Percentiles rank a stretch among this genome's conserved stretches.
phyloP scores from a whole-genome alignment of 2,329 filamentous ascomycete species.

The Diaporthe velutina region DNA sequence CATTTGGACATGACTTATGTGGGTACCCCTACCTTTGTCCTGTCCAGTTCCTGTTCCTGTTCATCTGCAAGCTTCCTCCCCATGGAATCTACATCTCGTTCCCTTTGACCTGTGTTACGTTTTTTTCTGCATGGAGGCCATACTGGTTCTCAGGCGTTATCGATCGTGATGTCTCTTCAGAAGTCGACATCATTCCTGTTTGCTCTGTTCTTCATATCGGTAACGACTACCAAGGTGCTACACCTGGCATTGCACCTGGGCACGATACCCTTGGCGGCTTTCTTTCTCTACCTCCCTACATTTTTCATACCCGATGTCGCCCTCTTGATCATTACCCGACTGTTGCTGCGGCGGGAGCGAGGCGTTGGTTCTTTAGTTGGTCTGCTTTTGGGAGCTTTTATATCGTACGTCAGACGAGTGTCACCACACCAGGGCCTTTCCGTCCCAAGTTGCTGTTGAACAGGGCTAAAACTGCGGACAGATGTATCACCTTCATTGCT shows the following conservation, averaged over 20 bases:
- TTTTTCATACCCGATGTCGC: slow-evolving; percentile 21
- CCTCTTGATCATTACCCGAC: slow-evolving; percentile 4
- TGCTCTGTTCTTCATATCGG: slow-evolving; percentile 24
- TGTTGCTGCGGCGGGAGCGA: slow-evolving; percentile 24
- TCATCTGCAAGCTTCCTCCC: slow-evolving; percentile 13
- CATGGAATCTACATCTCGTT: slow-evolving; percentile 16
- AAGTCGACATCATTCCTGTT: slow-evolving; percentile 22
- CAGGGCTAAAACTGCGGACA: slow-evolving; percentile 10
- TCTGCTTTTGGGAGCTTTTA: slow-evolving; percentile 22
- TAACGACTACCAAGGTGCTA: slow-evolving; percentile 15
- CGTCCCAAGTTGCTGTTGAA: neutral
- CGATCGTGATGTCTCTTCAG: slow-evolving; percentile 29
- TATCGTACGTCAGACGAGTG: slow-evolving; percentile 14
- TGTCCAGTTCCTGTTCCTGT: slow-evolving; percentile 3
- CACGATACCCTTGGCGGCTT: slow-evolving; percentile 17
- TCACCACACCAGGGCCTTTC: neutral
- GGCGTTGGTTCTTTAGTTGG: slow-evolving; percentile 27
- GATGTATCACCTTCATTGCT: slow-evolving; percentile 14
- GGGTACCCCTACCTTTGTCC: slow-evolving; percentile 25
- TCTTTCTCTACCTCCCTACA: slow-evolving; percentile 27
- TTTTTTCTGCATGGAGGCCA: slow-evolving; percentile 27
- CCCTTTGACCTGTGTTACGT: slow-evolving; percentile 9
- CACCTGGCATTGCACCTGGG: slow-evolving; percentile 16
- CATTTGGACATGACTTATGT: slow-evolving; percentile 23
- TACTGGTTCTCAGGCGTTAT: slow-evolving; percentile 25